These are phyloP conservation scores for Pythium utonaiense DNA, from an alignment of 352 stramenopile species.

Conservation along the genomic window DNA sequence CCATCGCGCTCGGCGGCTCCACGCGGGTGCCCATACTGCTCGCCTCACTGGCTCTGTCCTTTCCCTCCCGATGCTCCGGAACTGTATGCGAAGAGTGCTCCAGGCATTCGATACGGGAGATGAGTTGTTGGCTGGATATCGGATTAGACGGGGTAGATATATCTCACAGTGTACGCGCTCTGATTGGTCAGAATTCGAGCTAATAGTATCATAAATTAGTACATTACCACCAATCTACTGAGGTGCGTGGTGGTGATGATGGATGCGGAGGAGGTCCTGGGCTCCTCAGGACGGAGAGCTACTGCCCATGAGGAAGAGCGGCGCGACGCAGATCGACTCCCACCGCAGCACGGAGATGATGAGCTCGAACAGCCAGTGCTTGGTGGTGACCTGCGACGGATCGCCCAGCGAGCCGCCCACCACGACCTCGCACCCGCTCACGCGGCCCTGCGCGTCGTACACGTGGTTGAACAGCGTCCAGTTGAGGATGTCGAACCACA, in stretches of 20 bases:
- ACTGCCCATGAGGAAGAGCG: constrained; percentile 19
- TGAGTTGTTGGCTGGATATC: background rate
- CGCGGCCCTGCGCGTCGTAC: constrained; percentile 31
- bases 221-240: background rate
- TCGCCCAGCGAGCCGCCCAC: constrained; percentile 51
- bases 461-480: constrained; percentile 61
- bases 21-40: constrained; percentile 4
- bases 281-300: background rate
- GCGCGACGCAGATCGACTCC: constrained; percentile 31
- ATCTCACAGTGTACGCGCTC: background rate
- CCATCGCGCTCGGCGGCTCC: background rate
- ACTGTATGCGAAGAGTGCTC: too few species aligned
- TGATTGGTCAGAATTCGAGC: background rate
- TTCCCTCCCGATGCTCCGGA: background rate
- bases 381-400: constrained; percentile 42
- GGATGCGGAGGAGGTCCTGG: too few species aligned
- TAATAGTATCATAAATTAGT: background rate
- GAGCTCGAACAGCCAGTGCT: constrained; percentile 69
- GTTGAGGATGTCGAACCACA: constrained; percentile 63
- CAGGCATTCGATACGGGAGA: constrained; percentile 1
- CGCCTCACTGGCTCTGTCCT: background rate
- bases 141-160: background rate
- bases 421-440: constrained; percentile 47
- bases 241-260: too few species aligned
- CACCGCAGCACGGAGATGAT: constrained; percentile 59